A percentile compares a stretch with the other conserved stretches of the same genome.
Evolutionary conservation across 2,329 filamentous ascomycete species (phyloP).

Genomic region (Paracamarosporium sp.): DNA sequence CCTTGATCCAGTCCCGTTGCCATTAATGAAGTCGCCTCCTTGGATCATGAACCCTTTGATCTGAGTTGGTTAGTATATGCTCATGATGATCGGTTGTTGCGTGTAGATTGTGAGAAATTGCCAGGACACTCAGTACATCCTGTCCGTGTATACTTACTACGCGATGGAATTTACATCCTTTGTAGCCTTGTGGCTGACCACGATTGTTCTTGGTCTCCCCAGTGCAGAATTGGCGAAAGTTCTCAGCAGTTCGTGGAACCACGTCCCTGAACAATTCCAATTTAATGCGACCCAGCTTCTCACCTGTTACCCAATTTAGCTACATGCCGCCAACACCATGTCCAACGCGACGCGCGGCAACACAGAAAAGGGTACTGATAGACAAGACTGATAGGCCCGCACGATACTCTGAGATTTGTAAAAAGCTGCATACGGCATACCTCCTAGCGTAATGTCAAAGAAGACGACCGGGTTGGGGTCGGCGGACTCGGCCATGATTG

Average conservation of each 20-base stretch:
- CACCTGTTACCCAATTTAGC: constrained; percentile 38
- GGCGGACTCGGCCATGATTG: constrained; percentile 42
- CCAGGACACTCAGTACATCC: not conserved
- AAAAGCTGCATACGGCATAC: constrained; percentile 54
- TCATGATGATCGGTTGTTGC: not conserved
- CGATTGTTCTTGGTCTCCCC: constrained; percentile 83
- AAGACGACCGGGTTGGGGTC: constrained; percentile 65
- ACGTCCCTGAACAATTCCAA: constrained; percentile 80
- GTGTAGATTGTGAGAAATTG: not conserved
- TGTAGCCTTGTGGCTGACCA: constrained; percentile 88
- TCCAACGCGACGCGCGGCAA: constrained; percentile 17
- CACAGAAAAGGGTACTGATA: constrained; percentile 20
- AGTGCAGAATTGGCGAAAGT: constrained; percentile 96
- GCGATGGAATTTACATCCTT: constrained; percentile 63
- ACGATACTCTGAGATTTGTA: constrained; percentile 14
- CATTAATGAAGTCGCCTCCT: constrained; percentile 93
- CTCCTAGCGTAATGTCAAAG: constrained; percentile 81
- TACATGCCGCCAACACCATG: constrained; percentile 1
- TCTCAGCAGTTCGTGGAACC: constrained; percentile 89
- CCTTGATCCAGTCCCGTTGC: constrained; percentile 86
- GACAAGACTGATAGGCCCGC: constrained; percentile 1
- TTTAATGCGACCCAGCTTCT: constrained; percentile 46
- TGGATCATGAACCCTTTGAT: constrained; percentile 98
- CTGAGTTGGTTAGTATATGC: constrained; percentile 53
- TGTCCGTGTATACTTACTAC: constrained; percentile 6